A percentile compares a stretch with the other conserved stretches of the same genome.
Evolutionary conservation across 1,284 basidiomycete genomes (phyloP).

Genomic region (Trichosporon inkin): DNA sequence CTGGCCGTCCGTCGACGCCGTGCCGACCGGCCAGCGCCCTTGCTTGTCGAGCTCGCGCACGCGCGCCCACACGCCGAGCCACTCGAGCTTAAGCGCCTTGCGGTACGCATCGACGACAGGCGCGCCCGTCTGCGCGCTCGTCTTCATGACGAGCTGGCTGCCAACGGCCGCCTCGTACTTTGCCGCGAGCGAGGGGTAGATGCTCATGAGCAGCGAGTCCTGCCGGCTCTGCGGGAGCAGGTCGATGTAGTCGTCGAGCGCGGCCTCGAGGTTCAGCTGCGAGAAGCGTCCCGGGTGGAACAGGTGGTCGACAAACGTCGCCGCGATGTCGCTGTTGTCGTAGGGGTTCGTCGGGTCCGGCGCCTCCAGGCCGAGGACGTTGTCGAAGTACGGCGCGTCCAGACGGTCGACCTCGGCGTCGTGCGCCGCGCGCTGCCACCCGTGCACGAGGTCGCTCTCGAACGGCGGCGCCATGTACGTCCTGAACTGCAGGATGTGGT

Average conservation of each 20-base stretch:
- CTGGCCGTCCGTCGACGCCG: constrained; percentile 25
- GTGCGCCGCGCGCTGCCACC: constrained; percentile 34
- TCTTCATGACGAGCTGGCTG: constrained; percentile 67
- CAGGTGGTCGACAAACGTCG: constrained; percentile 73
- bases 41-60: constrained; percentile 80
- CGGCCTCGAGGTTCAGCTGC: constrained; percentile 67
- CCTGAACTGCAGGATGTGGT: constrained; percentile 41
- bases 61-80: constrained; percentile 85
- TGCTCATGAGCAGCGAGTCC: constrained; percentile 22
- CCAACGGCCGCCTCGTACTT: constrained; percentile 81
- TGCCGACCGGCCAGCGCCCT: constrained; percentile 69
- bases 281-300: constrained; percentile 85
- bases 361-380: constrained; percentile 62
- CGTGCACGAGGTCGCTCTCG: constrained; percentile 26
- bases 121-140: constrained; percentile 72
- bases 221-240: constrained; percentile 50
- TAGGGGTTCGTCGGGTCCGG: constrained; percentile 54
- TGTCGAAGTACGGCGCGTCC: constrained; percentile 80
- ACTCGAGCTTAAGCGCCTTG: constrained; percentile 78
- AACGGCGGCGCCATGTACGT: constrained; percentile 29
- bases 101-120: constrained; percentile 72
- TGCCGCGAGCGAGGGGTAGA: constrained; percentile 65
- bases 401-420: constrained; percentile 59
- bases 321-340: constrained; percentile 52
- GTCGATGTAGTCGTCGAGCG: constrained; percentile 74